A percentile compares a stretch with the other conserved stretches of the same genome.
These are phyloP conservation scores for Tricholomella constricta DNA, from an alignment of 768 basidiomycete genomes.

Conservation along the genomic window DNA sequence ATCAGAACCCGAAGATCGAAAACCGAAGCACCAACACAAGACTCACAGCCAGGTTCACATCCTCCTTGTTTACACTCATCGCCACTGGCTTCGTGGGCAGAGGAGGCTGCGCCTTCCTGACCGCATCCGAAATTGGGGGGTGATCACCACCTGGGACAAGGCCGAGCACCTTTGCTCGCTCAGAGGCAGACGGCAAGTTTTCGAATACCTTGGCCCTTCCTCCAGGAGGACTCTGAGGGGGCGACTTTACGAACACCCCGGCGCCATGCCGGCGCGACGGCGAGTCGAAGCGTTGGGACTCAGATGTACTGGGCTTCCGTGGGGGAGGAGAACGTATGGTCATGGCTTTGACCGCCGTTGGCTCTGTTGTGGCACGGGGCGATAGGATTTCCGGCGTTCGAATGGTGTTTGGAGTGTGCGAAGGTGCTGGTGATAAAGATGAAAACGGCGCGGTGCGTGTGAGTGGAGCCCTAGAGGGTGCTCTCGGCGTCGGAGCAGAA, in stretches of 20 bases:
- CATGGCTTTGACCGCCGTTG: neutral
- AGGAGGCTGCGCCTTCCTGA: neutral
- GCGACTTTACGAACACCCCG: constrained; percentile 7
- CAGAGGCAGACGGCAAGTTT: neutral
- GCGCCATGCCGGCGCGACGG: constrained; percentile 9
- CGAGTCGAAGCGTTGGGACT: neutral
- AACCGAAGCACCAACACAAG: neutral
- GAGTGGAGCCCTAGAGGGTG: no score
- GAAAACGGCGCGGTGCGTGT: no score
- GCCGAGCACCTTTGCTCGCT: neutral
- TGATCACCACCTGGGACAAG: neutral
- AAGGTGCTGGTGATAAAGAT: no score
- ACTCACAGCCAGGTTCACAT: constrained; percentile 15
- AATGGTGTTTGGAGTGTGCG: neutral
- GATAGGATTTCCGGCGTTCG: neutral
- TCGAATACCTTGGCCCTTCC: neutral
- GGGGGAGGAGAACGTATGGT: neutral
- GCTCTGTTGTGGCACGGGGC: neutral
- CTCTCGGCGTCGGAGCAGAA: neutral
- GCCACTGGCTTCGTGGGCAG: neutral
- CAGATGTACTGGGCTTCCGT: neutral
- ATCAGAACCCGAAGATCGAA: neutral
- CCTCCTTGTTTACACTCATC: constrained; percentile 15
- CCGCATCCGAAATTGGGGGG: neutral
- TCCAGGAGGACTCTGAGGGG: constrained; percentile 3